Base-by-base conservation (phyloP, 2,329 filamentous ascomycete species). In the Rugonectria rugulosa region DNA sequence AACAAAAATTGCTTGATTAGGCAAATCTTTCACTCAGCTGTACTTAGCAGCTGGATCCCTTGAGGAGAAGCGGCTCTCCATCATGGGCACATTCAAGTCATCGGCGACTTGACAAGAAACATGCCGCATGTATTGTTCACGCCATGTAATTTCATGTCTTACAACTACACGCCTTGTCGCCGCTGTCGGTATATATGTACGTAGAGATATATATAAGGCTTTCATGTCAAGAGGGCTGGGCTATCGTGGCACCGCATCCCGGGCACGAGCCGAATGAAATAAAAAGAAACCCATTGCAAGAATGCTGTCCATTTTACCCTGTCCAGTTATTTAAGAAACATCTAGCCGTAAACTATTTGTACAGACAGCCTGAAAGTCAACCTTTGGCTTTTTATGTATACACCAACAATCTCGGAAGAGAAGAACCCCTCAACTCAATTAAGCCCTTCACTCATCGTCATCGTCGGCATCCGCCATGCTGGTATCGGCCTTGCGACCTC, bases 401-500 rank as follows among this genome's bases (percentile, higher is more conserved):
- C 27, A 19, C 54, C 24, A 45, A 17, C 60, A 60, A 60, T 57
- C 62, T 57, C 44, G 42, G 48, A 41, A 24, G 42, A 43, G 21
- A 24, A 17, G 24, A 12, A 6, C 19, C 49, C 47, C 38, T 54
- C 34, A 38, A 24, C 5, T 43, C 12, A 24, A 49, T 51, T 32
- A 41, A 23, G 6, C 20, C 24, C 21, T 40, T 46, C 46, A 34
- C 50, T 72, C 64, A 4, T 73, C 72, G n/a, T 69, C 68, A 4
- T 71, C 68, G 32, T 64, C 67, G 6, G 68, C 69, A 26, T 79
- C 77, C 5, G 70, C 71, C 74, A 80, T 78, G 63, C 70, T 76
- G 1, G 72, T 73, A 52, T 79, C 70, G 3, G 70, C 72, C 23
- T 66, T 65, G 1, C 64, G 66, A 1, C 62, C 56, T 9, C 59